Conservation (phyloP, 1,139 yeast species). For the Candida sanyaensis region DNA sequence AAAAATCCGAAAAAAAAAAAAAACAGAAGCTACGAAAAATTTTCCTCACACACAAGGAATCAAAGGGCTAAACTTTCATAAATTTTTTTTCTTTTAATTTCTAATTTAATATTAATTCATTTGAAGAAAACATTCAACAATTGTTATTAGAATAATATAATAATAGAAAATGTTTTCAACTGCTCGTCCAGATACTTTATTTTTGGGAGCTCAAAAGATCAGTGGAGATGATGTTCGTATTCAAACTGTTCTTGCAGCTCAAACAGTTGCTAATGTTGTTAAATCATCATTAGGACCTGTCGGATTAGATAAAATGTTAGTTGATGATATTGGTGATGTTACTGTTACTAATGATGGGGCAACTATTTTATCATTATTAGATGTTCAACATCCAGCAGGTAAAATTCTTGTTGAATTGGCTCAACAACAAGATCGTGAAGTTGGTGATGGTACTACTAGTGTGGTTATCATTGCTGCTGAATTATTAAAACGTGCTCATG, state of each 20-base stretch:
- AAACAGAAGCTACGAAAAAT: background rate
- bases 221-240: conserved; percentile 96
- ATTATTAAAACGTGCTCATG: conserved; percentile 89
- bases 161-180: conserved; percentile 47
- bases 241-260: conserved; percentile 95
- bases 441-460: conserved; percentile 98
- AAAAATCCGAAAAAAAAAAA: no score
- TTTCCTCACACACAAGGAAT: background rate
- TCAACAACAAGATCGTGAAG: conserved; percentile 98
- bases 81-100: background rate
- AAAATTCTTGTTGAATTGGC: conserved; percentile 96
- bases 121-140: no score
- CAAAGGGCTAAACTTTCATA: background rate
- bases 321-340: conserved; percentile 98
- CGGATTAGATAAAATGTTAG: conserved; percentile 97
- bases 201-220: conserved; percentile 93
- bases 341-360: conserved; percentile 99
- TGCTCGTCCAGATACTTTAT: conserved; percentile 87
- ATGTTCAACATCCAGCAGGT: conserved; percentile 99
- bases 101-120: background rate
- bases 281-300: conserved; percentile 98
- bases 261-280: conserved; percentile 95
- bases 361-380: conserved; percentile 84
- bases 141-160: no score
- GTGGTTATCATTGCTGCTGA: conserved; percentile 96